Evolutionary conservation across 1,139 yeast species (phyloP).

Genomic region (Saccharomyces hybrid): DNA sequence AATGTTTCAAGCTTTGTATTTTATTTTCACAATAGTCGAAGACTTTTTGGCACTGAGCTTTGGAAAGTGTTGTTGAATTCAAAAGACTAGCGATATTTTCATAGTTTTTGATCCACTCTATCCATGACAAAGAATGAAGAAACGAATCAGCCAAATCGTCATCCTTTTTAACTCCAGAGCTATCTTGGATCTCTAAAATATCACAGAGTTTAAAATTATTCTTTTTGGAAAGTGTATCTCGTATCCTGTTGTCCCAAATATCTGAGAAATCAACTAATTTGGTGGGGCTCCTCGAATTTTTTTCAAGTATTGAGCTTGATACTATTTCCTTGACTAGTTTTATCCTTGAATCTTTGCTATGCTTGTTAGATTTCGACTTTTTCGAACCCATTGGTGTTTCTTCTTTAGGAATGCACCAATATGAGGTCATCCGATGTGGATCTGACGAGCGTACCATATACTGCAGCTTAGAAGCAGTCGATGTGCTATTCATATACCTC

Average conservation of each 20-base stretch:
- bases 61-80: neutral
- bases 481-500: slow-evolving; percentile 22
- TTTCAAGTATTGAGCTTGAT: neutral
- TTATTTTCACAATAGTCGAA: neutral
- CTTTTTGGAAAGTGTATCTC: slow-evolving; percentile 28
- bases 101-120: slow-evolving; percentile 36
- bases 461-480: slow-evolving; percentile 14
- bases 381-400: slow-evolving; percentile 3
- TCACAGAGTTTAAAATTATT: slow-evolving; percentile 16
- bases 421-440: slow-evolving; percentile 38
- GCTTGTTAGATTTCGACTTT: slow-evolving; percentile 3
- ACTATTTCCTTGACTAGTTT: slow-evolving; percentile 6
- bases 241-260: slow-evolving; percentile 29
- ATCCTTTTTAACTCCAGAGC: slow-evolving; percentile 36
- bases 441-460: slow-evolving; percentile 27
- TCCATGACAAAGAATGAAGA: slow-evolving; percentile 50
- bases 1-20: neutral
- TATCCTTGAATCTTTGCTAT: slow-evolving; percentile 6
- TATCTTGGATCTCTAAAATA: slow-evolving; percentile 9
- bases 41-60: neutral
- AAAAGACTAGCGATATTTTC: slow-evolving; percentile 1
- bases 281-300: slow-evolving; percentile 8
- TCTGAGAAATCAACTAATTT: slow-evolving; percentile 11
- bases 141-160: slow-evolving; percentile 59
- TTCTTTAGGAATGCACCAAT: slow-evolving; percentile 29